phyloP scores from a whole-genome alignment of 768 basidiomycete genomes.

The Lentinus tigrinus region DNA sequence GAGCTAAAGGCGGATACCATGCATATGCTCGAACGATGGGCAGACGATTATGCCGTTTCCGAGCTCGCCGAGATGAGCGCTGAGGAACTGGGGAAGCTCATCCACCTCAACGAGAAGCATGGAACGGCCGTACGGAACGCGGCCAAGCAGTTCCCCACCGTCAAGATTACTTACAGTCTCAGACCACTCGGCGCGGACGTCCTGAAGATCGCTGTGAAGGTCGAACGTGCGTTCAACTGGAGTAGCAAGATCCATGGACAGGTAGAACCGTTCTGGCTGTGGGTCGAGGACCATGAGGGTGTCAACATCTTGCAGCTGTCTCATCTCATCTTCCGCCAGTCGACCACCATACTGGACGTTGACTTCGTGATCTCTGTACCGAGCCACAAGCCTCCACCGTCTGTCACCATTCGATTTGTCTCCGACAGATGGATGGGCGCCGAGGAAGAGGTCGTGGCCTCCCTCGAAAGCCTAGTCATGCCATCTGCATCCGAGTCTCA shows the following conservation, averaged over 20 bases:
- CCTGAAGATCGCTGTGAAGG: conserved; percentile 67
- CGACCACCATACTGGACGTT: conserved; percentile 55
- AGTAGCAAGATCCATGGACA: conserved; percentile 68
- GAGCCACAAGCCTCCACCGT: conserved; percentile 54
- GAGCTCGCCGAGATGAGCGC: conserved; percentile 72
- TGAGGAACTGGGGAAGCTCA: conserved; percentile 68
- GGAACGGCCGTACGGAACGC: conserved; percentile 77
- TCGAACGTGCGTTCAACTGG: conserved; percentile 79
- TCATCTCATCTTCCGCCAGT: conserved; percentile 68
- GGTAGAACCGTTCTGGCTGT: conserved; percentile 90
- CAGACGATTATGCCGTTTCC: conserved; percentile 72
- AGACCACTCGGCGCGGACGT: conserved; percentile 85
- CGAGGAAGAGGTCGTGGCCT: conserved; percentile 67
- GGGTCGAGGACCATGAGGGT: conserved; percentile 89
- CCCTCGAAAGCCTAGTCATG: conserved; percentile 73
- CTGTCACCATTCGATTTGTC: conserved; percentile 71
- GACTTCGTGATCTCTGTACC: conserved; percentile 83
- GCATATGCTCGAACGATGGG: conserved; percentile 75
- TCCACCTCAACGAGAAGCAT: conserved; percentile 85
- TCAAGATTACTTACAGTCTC: conserved; percentile 62
- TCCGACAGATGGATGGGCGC: conserved; percentile 95
- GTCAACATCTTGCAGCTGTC: conserved; percentile 78
- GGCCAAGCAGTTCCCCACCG: conserved; percentile 82
- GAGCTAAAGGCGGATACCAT: conserved; percentile 73
- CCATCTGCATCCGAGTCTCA: conserved; percentile 57